Evolutionary conservation across 2,329 filamentous ascomycete genomes (phyloP), one percentile per base, ranked within the genome.

Genomic region (Colletotrichum agaves): DNA sequence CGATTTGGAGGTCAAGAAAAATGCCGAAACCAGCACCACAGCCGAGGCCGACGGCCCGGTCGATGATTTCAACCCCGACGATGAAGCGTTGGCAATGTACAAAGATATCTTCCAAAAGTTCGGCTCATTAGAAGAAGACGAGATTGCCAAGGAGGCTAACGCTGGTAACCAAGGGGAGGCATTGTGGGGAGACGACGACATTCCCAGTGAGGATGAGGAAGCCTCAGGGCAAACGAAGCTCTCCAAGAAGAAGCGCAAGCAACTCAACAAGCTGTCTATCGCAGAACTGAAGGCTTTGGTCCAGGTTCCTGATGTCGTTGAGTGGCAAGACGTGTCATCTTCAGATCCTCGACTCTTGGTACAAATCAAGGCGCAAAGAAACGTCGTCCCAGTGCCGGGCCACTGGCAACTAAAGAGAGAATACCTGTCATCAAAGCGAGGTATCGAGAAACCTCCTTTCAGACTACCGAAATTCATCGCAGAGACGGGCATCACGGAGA

Each of bases 341-440:
- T 89, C 92, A 27, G 94, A 99, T 77, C 96, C 96, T 13, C 88
- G 91, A 63, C 83, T 98, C 47, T 87, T 99, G 11, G 93, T 98
- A 27, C 93, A 97, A 75, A 94, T 99, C 83, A 99, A 98, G 80
- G 91, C 93, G 3, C 93, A 97, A 77, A 90, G 94, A 72, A 99
- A 99, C 76, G 93, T 98, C 27, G 94, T 99, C 1, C 96, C 96
- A 1, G 96, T 99, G 1, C 96, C 96, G 2, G 85, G 87, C 4
- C 96, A 99, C 78, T 99, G 96, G 96, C 94, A 93, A 0, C 83
- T 99, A 63, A 99, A 99, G 83, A 90, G 96, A 72, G 96, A 99
- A 78, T 99, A 99, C 76, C 85, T 99, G 3, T 98, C 95, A 1
- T 98, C 94, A 49, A 99, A 99, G 81, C 88, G 96, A 68, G 96